A percentile compares a stretch with the other conserved stretches of the same genome.
phyloP scores from a whole-genome alignment of 2,329 filamentous ascomycete genomes.

The Emmonsiellopsis sp. region DNA sequence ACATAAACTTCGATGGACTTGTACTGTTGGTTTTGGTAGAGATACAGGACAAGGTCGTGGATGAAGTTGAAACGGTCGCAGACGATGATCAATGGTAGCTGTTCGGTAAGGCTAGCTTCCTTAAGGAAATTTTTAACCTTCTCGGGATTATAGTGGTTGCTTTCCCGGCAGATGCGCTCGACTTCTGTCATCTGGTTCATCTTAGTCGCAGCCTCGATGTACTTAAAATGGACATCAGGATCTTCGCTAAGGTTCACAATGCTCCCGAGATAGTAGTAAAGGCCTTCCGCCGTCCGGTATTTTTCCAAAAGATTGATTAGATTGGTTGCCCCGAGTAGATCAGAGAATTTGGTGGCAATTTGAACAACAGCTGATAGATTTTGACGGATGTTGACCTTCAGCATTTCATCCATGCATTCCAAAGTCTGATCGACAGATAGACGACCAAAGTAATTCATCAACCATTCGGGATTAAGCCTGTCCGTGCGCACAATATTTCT shows the following conservation, averaged over 20 bases:
- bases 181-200: constrained; percentile 94
- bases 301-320: constrained; percentile 94
- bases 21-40: constrained; percentile 99
- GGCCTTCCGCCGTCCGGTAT: constrained; percentile 91
- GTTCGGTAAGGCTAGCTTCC: constrained; percentile 83
- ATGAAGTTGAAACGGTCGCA: constrained; percentile 99
- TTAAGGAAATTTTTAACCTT: constrained; percentile 99
- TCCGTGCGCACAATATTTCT: constrained; percentile 74
- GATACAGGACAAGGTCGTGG: constrained; percentile 87
- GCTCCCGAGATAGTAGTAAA: constrained; percentile 96
- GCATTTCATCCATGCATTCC: constrained; percentile 91
- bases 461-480: constrained; percentile 83
- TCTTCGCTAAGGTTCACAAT: constrained; percentile 97
- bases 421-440: constrained; percentile 91
- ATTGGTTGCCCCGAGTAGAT: constrained; percentile 75
- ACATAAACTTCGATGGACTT: constrained; percentile 98
- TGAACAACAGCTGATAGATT: constrained; percentile 92
- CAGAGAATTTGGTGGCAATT: constrained; percentile 95
- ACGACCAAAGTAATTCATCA: constrained; percentile 85
- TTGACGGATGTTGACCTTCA: constrained; percentile 91
- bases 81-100: constrained; percentile 92
- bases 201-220: constrained; percentile 91
- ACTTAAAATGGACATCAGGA: constrained; percentile 95
- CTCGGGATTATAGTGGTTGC: constrained; percentile 78
- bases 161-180: constrained; percentile 93